Evolutionary conservation across 2,329 filamentous ascomycete species (phyloP).

Genomic region (Penicillium freii): DNA sequence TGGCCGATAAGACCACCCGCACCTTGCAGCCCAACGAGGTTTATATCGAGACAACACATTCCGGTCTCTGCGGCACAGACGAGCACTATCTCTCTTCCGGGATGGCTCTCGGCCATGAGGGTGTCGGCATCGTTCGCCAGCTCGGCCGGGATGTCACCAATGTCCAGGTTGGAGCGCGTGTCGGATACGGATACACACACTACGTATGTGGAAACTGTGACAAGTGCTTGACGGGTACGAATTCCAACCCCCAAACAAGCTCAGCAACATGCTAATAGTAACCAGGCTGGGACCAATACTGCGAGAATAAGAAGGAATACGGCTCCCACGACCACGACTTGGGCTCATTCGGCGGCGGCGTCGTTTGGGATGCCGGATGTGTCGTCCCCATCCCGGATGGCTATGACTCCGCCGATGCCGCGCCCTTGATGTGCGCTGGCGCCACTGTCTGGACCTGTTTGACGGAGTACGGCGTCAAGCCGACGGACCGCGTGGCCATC

Average conservation of each 20-base stretch:
- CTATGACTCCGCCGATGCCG: slow-evolving; percentile 31
- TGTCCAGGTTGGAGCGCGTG: slow-evolving; percentile 47
- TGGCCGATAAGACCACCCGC: slow-evolving; percentile 26
- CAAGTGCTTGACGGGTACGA: slow-evolving; percentile 32
- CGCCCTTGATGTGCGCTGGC: slow-evolving; percentile 40
- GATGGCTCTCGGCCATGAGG: slow-evolving; percentile 53
- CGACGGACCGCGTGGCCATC: slow-evolving; percentile 67
- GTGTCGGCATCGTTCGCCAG: slow-evolving; percentile 52
- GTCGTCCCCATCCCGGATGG: slow-evolving; percentile 39
- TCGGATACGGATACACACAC: slow-evolving; percentile 39
- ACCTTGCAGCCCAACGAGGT: slow-evolving; percentile 24
- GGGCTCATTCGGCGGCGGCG: slow-evolving; percentile 34
- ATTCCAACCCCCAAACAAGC: neutral
- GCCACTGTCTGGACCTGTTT: slow-evolving; percentile 55
- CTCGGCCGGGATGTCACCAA: slow-evolving; percentile 47
- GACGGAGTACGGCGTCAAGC: slow-evolving; percentile 58
- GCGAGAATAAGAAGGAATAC: slow-evolving; percentile 34
- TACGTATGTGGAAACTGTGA: slow-evolving; percentile 37
- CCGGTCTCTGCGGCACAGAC: slow-evolving; percentile 30
- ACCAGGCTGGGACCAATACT: slow-evolving; percentile 34
- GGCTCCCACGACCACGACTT: slow-evolving; percentile 32
- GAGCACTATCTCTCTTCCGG: slow-evolving; percentile 25
- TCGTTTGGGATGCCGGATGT: slow-evolving; percentile 37
- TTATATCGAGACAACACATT: slow-evolving; percentile 28
- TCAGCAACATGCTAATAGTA: neutral